These are phyloP conservation scores for Pestalotiopsis sp. DNA, from an alignment of 2,329 filamentous ascomycete genomes.

Conservation along the genomic window DNA sequence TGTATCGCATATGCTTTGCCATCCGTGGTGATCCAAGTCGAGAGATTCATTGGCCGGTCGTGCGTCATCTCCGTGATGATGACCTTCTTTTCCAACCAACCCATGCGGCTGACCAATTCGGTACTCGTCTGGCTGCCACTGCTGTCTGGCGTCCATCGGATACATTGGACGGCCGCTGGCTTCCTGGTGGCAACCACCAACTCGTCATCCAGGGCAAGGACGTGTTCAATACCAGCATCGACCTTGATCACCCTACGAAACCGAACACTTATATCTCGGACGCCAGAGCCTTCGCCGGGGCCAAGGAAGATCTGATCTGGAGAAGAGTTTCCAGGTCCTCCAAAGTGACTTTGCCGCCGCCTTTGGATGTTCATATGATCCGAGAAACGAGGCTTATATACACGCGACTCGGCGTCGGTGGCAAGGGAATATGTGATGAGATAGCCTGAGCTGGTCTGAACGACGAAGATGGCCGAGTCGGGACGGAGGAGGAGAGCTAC, in stretches of 20 bases:
- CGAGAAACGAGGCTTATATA: constrained; percentile 82
- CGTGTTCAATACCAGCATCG: constrained; percentile 89
- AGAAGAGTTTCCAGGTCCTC: constrained; percentile 54
- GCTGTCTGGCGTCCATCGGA: constrained; percentile 87
- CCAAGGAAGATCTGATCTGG: constrained; percentile 71
- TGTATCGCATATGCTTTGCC: constrained; percentile 92
- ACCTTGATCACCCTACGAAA: constrained; percentile 99
- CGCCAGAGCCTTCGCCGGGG: constrained; percentile 78
- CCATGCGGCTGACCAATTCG: constrained; percentile 84
- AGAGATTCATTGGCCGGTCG: constrained; percentile 94
- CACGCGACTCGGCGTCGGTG: constrained; percentile 77
- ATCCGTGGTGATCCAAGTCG: constrained; percentile 88
- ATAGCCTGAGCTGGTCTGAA: constrained; percentile 83
- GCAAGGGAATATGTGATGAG: constrained; percentile 94
- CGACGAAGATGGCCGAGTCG: constrained; percentile 88
- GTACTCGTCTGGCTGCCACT: constrained; percentile 85
- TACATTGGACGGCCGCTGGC: constrained; percentile 94
- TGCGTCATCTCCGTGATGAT: constrained; percentile 84
- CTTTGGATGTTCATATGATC: constrained; percentile 66
- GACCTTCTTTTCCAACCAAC: constrained; percentile 79
- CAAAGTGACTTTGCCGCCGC: constrained; percentile 63
- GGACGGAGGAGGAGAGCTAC: constrained; percentile 83
- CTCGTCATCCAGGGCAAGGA: constrained; percentile 88
- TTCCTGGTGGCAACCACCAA: constrained; percentile 89
- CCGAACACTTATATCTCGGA: constrained; percentile 84